These are phyloP conservation scores for Coniferiporia weirii DNA, from an alignment of 1,284 basidiomycete species.

Conservation along the genomic window DNA sequence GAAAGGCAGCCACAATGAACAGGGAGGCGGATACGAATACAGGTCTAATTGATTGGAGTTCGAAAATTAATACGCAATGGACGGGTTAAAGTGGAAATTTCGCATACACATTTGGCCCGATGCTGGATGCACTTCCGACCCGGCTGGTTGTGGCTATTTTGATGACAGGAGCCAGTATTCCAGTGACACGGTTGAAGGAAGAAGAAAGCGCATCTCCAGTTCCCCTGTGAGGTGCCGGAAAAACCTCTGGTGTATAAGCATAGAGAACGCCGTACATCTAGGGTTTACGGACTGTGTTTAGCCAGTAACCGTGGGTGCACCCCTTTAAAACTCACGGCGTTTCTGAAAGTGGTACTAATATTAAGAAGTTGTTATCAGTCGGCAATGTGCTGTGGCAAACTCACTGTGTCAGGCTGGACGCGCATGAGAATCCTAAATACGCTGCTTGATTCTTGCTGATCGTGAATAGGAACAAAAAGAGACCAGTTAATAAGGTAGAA, in stretches of 20 bases:
- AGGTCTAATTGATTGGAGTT: slow-evolving; percentile 33
- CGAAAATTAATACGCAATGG: not conserved
- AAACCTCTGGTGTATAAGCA: slow-evolving; percentile 60
- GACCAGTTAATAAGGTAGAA: slow-evolving; percentile 45
- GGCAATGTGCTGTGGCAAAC: slow-evolving; percentile 17
- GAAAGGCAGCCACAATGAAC: slow-evolving; percentile 42
- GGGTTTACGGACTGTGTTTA: no score
- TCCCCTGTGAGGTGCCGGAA: slow-evolving; percentile 58
- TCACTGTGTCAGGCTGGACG: slow-evolving; percentile 44
- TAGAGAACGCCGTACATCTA: slow-evolving; percentile 60
- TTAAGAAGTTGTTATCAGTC: no score
- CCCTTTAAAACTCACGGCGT: slow-evolving; percentile 26
- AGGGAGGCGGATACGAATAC: slow-evolving; percentile 54
- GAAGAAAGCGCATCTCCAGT: slow-evolving; percentile 58
- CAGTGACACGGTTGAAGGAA: slow-evolving; percentile 49
- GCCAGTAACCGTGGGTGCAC: no score
- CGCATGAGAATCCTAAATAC: slow-evolving; percentile 51
- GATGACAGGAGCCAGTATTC: slow-evolving; percentile 51
- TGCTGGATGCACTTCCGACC: slow-evolving; percentile 3
- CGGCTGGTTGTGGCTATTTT: slow-evolving; percentile 38
- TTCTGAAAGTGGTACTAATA: slow-evolving; percentile 21
- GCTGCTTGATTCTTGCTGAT: slow-evolving; percentile 42
- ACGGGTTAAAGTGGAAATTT: slow-evolving; percentile 21
- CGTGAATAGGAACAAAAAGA: slow-evolving; percentile 61
- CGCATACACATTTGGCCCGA: slow-evolving; percentile 30